phyloP scores from a whole-genome alignment of 1,284 basidiomycete species.

The Puccinia hordei region DNA sequence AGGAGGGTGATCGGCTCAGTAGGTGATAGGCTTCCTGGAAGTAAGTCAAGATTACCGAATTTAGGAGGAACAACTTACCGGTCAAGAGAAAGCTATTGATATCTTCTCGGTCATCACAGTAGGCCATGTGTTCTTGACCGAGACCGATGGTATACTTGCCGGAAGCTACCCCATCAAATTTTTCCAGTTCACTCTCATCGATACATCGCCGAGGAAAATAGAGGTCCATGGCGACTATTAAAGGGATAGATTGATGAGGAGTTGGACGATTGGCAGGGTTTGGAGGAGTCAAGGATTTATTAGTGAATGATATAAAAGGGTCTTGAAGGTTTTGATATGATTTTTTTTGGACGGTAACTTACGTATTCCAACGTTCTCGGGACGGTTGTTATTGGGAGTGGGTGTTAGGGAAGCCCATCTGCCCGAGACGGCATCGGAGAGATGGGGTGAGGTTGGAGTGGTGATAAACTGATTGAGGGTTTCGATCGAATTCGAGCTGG shows the following conservation, averaged over 20 bases:
- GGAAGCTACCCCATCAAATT: constrained; percentile 89
- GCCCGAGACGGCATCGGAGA: constrained; percentile 16
- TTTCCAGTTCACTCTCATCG: constrained; percentile 91
- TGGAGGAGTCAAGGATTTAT: background rate
- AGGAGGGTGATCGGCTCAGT: background rate
- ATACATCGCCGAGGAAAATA: constrained; percentile 65
- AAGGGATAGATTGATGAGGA: background rate
- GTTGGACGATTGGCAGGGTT: background rate
- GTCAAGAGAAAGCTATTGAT: constrained; percentile 97
- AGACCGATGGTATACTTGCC: constrained; percentile 99
- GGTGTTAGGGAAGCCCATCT: constrained; percentile 25
- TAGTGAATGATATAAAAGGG: background rate
- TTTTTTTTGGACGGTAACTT: background rate
- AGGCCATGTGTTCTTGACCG: constrained; percentile 97
- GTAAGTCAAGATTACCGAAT: background rate
- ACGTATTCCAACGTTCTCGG: constrained; percentile 45
- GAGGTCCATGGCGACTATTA: constrained; percentile 43
- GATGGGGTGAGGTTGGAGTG: constrained; percentile 25
- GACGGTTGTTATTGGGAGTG: constrained; percentile 16
- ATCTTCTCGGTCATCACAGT: constrained; percentile 81
- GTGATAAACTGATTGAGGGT: constrained; percentile 47
- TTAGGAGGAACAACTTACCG: constrained; percentile 67
- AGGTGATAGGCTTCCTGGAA: constrained; percentile 22
- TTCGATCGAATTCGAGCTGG: background rate
- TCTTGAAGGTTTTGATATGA: background rate